phyloP scores from a whole-genome alignment of 495 filamentous ascomycete genomes.

The Penicillium steckii region DNA sequence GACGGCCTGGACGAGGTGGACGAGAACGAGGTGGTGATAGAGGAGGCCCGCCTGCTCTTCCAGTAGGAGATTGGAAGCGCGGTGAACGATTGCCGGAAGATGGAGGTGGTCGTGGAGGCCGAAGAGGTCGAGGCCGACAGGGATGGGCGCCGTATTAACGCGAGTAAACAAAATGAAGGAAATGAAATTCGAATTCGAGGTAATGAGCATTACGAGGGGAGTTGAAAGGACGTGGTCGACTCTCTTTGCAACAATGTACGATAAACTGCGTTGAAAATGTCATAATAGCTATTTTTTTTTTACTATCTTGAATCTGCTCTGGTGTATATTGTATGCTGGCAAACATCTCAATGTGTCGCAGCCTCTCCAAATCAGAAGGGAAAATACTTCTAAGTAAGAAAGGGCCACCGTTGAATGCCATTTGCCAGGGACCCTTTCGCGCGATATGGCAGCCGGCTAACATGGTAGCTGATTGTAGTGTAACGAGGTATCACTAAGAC shows the following conservation, averaged over 20 bases:
- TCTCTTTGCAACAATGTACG: conserved; percentile 13
- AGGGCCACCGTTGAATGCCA: no score
- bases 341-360: no score
- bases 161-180: not conserved
- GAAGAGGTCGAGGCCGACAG: conserved; percentile 31
- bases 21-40: conserved; percentile 20
- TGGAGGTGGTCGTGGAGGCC: conserved; percentile 31
- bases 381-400: no score
- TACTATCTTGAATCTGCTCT: no score
- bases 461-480: no score
- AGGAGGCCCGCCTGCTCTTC: conserved; percentile 18
- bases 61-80: conserved; percentile 42
- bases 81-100: conserved; percentile 43
- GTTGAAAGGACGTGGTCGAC: not conserved
- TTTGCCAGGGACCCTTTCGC: no score
- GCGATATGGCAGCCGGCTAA: no score
- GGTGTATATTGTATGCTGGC: no score
- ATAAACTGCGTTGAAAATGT: conserved; percentile 6
- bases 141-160: conserved; percentile 44
- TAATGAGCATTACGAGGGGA: not conserved
- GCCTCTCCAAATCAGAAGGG: no score
- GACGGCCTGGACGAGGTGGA: conserved; percentile 26
- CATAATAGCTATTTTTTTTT: no score
- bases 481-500: conserved; percentile 3
- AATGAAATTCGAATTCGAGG: not conserved